Conservation (phyloP, 78 protist genomes). For the Dictyostelium purpureum region DNA sequence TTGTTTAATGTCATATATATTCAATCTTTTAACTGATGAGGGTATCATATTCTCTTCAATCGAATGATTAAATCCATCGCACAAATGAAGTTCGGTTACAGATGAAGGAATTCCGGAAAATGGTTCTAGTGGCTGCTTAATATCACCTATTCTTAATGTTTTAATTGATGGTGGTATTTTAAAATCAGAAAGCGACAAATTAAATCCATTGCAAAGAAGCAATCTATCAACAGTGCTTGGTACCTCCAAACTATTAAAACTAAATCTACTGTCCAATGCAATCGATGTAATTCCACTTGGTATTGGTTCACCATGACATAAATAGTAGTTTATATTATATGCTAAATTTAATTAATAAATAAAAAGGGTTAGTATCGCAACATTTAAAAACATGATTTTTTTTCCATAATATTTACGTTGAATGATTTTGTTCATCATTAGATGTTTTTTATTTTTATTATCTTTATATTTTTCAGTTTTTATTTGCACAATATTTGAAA, state of each 20-base stretch:
- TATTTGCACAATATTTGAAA: background rate
- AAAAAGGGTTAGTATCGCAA: no score
- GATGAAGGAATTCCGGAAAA: background rate
- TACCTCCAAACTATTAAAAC: background rate
- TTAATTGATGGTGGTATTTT: conserved; percentile 1
- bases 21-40: background rate
- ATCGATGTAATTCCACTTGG: background rate
- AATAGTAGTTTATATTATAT: background rate
- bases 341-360: background rate
- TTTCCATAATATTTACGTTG: background rate
- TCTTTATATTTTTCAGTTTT: background rate
- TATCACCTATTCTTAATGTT: conserved; percentile 8
- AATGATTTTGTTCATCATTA: background rate
- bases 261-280: background rate
- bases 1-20: background rate
- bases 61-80: background rate
- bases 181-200: background rate
- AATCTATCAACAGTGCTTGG: background rate
- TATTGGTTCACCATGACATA: conserved; percentile 28
- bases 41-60: background rate
- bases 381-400: no score
- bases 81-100: background rate
- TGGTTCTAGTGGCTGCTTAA: background rate
- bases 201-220: background rate
- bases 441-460: background rate